phyloP scores from a whole-genome alignment of 768 basidiomycete species.

The Mycena kentingensis region DNA sequence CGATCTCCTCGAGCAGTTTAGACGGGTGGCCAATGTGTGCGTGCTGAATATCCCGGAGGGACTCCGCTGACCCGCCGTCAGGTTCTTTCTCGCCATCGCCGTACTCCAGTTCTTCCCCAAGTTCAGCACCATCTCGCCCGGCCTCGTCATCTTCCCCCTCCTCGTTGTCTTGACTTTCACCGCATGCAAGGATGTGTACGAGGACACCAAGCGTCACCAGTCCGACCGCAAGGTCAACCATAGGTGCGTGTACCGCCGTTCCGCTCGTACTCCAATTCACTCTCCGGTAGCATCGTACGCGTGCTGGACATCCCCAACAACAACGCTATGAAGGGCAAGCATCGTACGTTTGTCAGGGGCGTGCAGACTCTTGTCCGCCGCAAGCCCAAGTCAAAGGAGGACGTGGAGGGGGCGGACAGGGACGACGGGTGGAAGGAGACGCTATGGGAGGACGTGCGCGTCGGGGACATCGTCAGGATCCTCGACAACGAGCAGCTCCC shows the following conservation, averaged over 20 bases:
- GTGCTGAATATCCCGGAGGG: not conserved
- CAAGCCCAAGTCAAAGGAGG: conserved; percentile 35
- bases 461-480: conserved; percentile 92
- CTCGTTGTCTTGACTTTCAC: conserved; percentile 86
- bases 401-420: conserved; percentile 42
- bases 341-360: conserved; percentile 79
- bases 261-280: too few species aligned
- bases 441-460: conserved; percentile 88
- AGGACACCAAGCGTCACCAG: conserved; percentile 97
- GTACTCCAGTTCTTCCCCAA: conserved; percentile 95
- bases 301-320: conserved; percentile 70
- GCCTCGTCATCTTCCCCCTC: conserved; percentile 86
- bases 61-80: conserved; percentile 3
- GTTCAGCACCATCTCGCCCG: conserved; percentile 94
- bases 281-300: too few species aligned
- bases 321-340: conserved; percentile 71
- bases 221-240: conserved; percentile 88
- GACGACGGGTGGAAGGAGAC: conserved; percentile 57
- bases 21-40: conserved; percentile 88
- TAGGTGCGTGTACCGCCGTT: too few species aligned
- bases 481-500: conserved; percentile 81
- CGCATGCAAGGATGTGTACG: conserved; percentile 91
- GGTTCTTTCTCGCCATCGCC: conserved; percentile 86
- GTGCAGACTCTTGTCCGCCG: conserved; percentile 31
- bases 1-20: conserved; percentile 88